phyloP scores from a whole-genome alignment of 2,329 filamentous ascomycete genomes.

The Dichotomopilus funicola region DNA sequence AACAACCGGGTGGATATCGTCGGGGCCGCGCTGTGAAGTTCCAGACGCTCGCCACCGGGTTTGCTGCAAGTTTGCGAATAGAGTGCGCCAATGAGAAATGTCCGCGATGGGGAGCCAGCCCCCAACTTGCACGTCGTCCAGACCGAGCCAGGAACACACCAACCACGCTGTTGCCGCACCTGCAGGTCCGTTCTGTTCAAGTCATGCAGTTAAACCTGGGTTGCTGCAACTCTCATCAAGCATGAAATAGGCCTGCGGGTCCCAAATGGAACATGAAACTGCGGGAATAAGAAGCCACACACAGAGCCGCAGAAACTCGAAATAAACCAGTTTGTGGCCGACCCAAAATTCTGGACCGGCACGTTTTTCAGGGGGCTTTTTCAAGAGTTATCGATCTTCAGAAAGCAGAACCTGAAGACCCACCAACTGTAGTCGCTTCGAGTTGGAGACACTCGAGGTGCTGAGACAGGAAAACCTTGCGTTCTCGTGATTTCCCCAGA shows the following conservation, averaged over 20 bases:
- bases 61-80: slow-evolving; percentile 17
- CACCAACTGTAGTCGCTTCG: too few species aligned
- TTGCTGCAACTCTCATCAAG: background rate
- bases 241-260: background rate
- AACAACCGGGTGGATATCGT: slow-evolving; percentile 19
- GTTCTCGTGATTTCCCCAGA: background rate
- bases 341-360: too few species aligned
- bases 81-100: slow-evolving; percentile 15
- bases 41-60: slow-evolving; percentile 7
- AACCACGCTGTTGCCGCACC: slow-evolving; percentile 3
- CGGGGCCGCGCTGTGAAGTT: slow-evolving; percentile 9
- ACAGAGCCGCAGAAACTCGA: background rate
- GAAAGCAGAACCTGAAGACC: too few species aligned
- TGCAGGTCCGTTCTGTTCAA: slow-evolving; percentile 13
- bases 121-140: slow-evolving; percentile 17
- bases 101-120: slow-evolving; percentile 9
- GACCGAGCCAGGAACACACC: background rate
- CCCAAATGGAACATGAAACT: background rate
- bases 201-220: slow-evolving; percentile 9
- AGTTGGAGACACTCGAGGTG: too few species aligned
- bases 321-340: background rate
- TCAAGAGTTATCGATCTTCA: too few species aligned
- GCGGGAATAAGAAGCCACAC: background rate
- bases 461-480: background rate
- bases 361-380: too few species aligned